Base-by-base conservation (phyloP, 1,139 yeast genomes). In the Suzukiozyma palmioleophila region DNA sequence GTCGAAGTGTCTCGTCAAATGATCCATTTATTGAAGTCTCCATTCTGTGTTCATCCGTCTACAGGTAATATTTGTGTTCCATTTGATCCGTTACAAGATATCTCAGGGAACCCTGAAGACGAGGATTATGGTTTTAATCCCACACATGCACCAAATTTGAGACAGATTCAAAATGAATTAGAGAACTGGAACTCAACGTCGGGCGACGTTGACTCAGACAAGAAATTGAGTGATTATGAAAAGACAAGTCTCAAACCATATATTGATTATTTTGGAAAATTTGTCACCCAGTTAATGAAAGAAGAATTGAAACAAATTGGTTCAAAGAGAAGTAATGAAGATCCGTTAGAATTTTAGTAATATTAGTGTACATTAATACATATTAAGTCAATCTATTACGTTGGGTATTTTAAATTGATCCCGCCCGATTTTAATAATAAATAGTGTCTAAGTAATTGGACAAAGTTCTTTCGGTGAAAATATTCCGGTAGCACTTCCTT, bases 51-150 rank as follows among this genome's bases (percentile, higher is more conserved):
- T 36, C 99, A 92, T 58, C 99, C 99, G 1, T 82, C 89, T 6
- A 94, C 99, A 0, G 97, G 97, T n/a, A 85, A 89, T 51, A 86
- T 92, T 3, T 92, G 98, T 77, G 97, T 94, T 7, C 97, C 98
- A 0, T 89, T 92, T 52, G 86, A 83, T 53, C 79, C 86, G 1
- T 16, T 55, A 48, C 28, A 57, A 55, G 50, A 75, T 46, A 50
- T 69, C 25, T 57, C 66, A 2, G 60, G 55, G n/a, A 58, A 66
- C 40, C 40, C 47, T 8, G 64, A 61, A 1, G 71, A 69, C 45
- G 75, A 68, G 43, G 59, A 45, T 0, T 70, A 75, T 41, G 78
- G 79, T 1, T 92, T 92, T 55, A 80, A 84, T 50, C 97, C 97
- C 1, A 74, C 75, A 50, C 70, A 67, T 11, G 92, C 95, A 1